These are phyloP conservation scores for Talaromyces sp. DNA, from an alignment of 2,329 filamentous ascomycete species.

Conservation along the genomic window DNA sequence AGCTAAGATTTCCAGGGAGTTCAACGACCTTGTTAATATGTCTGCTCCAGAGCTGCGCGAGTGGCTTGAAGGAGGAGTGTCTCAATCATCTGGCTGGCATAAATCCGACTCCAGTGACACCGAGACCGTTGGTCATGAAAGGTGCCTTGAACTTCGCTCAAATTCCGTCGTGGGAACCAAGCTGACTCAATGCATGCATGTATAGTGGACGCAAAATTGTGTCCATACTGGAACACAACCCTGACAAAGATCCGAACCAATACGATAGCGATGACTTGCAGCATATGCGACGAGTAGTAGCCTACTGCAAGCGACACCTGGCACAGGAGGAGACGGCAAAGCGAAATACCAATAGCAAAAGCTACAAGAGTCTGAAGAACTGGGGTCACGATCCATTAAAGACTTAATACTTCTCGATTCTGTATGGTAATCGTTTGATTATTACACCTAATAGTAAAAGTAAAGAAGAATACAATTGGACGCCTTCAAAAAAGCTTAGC, in stretches of 20 bases:
- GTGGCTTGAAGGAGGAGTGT: conserved; percentile 8
- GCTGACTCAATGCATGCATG: neutral
- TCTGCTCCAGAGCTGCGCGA: conserved; percentile 13
- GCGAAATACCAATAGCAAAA: conserved; percentile 53
- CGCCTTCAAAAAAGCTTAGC: neutral
- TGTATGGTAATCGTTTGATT: neutral
- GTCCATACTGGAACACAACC: conserved; percentile 15
- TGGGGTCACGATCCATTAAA: conserved; percentile 58
- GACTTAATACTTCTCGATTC: conserved; percentile 20
- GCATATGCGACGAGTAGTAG: conserved; percentile 17
- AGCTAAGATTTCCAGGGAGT: neutral
- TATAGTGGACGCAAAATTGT: conserved; percentile 16
- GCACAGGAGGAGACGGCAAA: conserved; percentile 62
- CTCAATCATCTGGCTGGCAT: conserved; percentile 11
- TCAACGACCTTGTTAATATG: conserved; percentile 17
- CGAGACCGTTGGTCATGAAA: conserved; percentile 16
- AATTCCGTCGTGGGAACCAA: neutral
- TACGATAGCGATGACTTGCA: conserved; percentile 13
- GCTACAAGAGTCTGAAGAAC: conserved; percentile 61
- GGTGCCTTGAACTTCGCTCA: neutral
- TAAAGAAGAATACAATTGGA: neutral
- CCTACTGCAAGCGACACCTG: conserved; percentile 49
- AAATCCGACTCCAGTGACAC: conserved; percentile 13
- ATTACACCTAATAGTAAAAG: neutral
- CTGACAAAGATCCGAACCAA: conserved; percentile 5